Base-by-base conservation (phyloP, 768 basidiomycete genomes). In the Psilocybe cyanescens region DNA sequence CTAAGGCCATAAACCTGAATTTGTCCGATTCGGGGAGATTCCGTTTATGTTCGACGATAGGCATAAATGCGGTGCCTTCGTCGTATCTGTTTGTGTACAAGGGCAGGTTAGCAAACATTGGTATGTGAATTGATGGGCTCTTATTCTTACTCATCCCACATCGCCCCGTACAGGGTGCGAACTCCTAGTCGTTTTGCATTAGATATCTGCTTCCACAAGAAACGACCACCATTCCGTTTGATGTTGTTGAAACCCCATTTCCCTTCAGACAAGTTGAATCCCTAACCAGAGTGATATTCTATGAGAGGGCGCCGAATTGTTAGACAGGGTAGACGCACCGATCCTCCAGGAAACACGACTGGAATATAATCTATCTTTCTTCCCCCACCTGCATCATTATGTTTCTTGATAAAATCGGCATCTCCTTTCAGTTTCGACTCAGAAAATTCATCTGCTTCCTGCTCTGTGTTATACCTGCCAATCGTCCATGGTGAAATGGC, bases 401-500 rank as follows among this genome's bases (percentile, higher is more conserved):
- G 77, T 57, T 74, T 74, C 67, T 74, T 82, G 47, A 95, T 77
- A 29, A 86, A 72, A 44, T 86, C 85, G 2, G 86, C 74, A 71
- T 95, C 93, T 0, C 75, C 82, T 55, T 83, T 86, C 72, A 91
- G 85, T 51, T 82, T 86, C 8, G 80, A 79, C 66, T 84, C 80
- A 7, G 85, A 84, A 72, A 88, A 93, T 5, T 72, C 61, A 56
- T 92, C 89, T 1, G 87, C 90, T 12, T 85, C 86, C 46, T 79
- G 78, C 61, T 86, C 82, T 61, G 80, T 82, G 17, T 75, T 76
- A 70, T 86, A 93, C 35, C 90, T 78, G 3, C 92, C 93, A 8
- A 94, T 81, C 5, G 88, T 91, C 92, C 92, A 94, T 6, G 93
- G 93, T 19, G 87, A 89, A 58, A 93, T 83, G 3, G 90, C 89